These are phyloP conservation scores for Tolypocladium amazonense DNA, from an alignment of 2,329 filamentous ascomycete genomes.

Conservation along the genomic window DNA sequence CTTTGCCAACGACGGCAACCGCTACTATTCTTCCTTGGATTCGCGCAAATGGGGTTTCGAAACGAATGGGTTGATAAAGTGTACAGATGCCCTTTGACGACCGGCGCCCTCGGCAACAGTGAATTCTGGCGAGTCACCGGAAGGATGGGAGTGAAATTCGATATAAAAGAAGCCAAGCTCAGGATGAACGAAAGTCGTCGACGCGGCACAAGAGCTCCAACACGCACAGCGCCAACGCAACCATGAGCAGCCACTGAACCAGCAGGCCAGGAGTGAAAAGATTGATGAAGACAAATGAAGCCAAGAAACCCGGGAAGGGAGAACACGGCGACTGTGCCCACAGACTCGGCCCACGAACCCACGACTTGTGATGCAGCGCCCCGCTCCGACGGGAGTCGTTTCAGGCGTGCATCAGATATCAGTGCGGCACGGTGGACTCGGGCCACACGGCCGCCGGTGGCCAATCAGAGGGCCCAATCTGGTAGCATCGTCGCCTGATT, in stretches of 20 bases:
- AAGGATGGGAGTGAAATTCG: neutral
- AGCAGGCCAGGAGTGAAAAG: neutral
- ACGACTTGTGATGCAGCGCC: neutral
- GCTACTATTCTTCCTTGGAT: neutral
- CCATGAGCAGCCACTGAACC: neutral
- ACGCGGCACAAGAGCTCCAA: neutral
- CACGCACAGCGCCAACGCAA: neutral
- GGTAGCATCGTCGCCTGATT: constrained; percentile 13
- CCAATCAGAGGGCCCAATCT: constrained; percentile 11
- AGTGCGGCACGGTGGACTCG: constrained; percentile 9
- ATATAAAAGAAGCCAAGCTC: neutral
- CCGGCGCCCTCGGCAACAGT: neutral
- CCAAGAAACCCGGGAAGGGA: neutral
- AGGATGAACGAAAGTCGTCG: neutral
- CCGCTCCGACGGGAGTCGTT: neutral
- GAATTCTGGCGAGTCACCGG: neutral
- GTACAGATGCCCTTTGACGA: neutral
- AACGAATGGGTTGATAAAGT: neutral
- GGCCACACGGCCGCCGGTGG: constrained; percentile 7
- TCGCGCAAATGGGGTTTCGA: neutral
- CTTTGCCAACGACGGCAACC: neutral
- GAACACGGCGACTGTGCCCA: neutral
- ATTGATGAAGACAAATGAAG: neutral
- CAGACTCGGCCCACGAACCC: neutral
- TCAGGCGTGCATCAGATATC: constrained; percentile 5